These are phyloP conservation scores for Trametes meyenii DNA, from an alignment of 768 basidiomycete species.

Conservation along the genomic window DNA sequence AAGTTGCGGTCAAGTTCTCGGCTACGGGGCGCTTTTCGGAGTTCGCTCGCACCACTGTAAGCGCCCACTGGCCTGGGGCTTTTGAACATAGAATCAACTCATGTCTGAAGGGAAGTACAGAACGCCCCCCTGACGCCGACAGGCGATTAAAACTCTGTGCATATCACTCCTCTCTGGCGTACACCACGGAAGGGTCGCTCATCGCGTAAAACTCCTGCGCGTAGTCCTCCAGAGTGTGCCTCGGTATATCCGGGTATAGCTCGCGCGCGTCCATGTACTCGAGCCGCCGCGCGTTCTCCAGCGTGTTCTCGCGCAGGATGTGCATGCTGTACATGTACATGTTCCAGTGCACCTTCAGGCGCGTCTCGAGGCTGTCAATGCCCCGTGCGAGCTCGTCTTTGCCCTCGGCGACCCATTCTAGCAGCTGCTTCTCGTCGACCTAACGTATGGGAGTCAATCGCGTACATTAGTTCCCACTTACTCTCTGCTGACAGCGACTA, in stretches of 20 bases:
- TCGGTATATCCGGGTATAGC: slow-evolving; percentile 35
- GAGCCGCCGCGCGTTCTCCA: slow-evolving; percentile 29
- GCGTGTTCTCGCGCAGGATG: slow-evolving; percentile 35
- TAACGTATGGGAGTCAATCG: background rate
- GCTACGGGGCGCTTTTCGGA: no score
- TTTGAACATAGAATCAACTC: no score
- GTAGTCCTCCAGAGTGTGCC: slow-evolving; percentile 26
- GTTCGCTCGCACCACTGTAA: no score
- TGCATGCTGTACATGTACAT: slow-evolving; percentile 24
- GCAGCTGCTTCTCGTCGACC: slow-evolving; percentile 11
- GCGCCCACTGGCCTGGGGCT: no score
- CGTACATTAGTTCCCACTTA: no score
- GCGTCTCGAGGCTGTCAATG: background rate
- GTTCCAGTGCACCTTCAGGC: background rate
- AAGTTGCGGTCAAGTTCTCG: no score
- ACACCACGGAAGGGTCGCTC: slow-evolving; percentile 4
- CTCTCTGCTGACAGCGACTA: background rate
- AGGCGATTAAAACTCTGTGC: no score
- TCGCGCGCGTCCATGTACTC: slow-evolving; percentile 35
- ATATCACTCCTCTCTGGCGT: background rate
- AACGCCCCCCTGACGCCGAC: no score
- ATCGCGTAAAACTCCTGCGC: slow-evolving; percentile 29
- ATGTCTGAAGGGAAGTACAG: no score
- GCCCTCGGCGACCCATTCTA: background rate
- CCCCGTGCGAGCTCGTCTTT: background rate